These are phyloP conservation scores for Wickerhamiella hasegawae DNA, from an alignment of 805 yeast genomes.

Conservation along the genomic window DNA sequence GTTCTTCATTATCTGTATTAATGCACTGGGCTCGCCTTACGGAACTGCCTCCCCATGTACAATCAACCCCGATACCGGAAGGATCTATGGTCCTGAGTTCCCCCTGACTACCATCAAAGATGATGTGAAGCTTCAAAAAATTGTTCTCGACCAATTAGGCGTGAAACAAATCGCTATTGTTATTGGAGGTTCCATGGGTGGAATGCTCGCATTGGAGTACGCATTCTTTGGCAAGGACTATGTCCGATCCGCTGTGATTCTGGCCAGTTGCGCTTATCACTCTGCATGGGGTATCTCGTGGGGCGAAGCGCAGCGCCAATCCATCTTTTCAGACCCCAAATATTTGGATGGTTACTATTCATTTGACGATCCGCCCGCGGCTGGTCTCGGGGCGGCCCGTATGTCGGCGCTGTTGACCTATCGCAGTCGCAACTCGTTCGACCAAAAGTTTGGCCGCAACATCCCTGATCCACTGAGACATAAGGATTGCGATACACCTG, in stretches of 20 bases:
- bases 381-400: slow-evolving; percentile 90
- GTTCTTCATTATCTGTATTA: slow-evolving; percentile 74
- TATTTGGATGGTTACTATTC: slow-evolving; percentile 81
- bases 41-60: slow-evolving; percentile 90
- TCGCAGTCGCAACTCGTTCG: slow-evolving; percentile 83
- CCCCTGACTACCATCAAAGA: slow-evolving; percentile 91
- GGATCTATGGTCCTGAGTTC: slow-evolving; percentile 85
- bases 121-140: slow-evolving; percentile 64
- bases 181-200: slow-evolving; percentile 98
- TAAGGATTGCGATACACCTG: slow-evolving; percentile 21
- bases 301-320: slow-evolving; percentile 97
- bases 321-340: slow-evolving; percentile 88
- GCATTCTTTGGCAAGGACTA: slow-evolving; percentile 51
- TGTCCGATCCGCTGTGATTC: slow-evolving; percentile 57
- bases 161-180: slow-evolving; percentile 70
- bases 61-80: slow-evolving; percentile 56
- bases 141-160: slow-evolving; percentile 64
- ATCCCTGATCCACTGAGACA: slow-evolving; percentile 34
- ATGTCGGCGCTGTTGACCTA: slow-evolving; percentile 93
- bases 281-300: slow-evolving; percentile 98
- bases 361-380: slow-evolving; percentile 59
- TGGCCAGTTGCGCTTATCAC: slow-evolving; percentile 88
- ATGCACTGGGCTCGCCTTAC: slow-evolving; percentile 92
- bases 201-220: slow-evolving; percentile 88
- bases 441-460: slow-evolving; percentile 78